Base-by-base conservation (phyloP, 2,329 filamentous ascomycete species). In the Apiospora kogelbergensis region DNA sequence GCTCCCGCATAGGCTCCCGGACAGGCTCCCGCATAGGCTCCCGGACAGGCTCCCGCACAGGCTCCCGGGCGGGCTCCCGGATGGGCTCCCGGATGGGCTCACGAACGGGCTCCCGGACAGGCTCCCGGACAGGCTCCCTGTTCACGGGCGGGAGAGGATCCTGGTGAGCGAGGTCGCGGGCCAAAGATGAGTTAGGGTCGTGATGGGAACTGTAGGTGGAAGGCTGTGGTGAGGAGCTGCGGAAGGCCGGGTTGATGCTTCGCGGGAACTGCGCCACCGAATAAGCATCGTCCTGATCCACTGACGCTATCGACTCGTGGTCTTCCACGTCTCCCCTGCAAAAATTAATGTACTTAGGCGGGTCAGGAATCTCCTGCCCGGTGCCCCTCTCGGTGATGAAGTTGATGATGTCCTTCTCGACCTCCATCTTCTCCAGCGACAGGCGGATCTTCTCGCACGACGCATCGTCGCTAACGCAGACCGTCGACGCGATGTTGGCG, bases 271-370 rank as follows among this genome's bases (percentile, higher is more conserved):
- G 95, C 4, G 97, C 97, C 15, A 99, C 94, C 0, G 94, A 97
- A 78, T 97, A 99, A 74, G 88, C 90, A 5, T 95, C 94, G 72
- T 97, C 95, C 26, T 26, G 63, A 15, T 97, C 94, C 0, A 76
- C 75, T 0, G 93, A 95, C 13, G 88, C 85, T 71, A 96, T 93
- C 1, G 95, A 98, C 73, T 90, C 89, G 45, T 89, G 90, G 74
- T 99, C 96, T 68, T 90, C 86, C 63, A 91, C 82, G 78, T 97
- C 95, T 20, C 95, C 96, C 13, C 96, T 91, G 79, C 94, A 97
- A 80, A 98, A 99, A 84, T 99, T 98, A 88, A 99, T 98, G 80
- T 98, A 99, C 80, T 94, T 98, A 57, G 96, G 96, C 30, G 96
- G 90, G 79, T 98, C 96, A 1, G 96, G 97, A 63, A 99, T 99